Conservation (phyloP, 768 basidiomycete species). For the Chalciporus sphaerocephalus region DNA sequence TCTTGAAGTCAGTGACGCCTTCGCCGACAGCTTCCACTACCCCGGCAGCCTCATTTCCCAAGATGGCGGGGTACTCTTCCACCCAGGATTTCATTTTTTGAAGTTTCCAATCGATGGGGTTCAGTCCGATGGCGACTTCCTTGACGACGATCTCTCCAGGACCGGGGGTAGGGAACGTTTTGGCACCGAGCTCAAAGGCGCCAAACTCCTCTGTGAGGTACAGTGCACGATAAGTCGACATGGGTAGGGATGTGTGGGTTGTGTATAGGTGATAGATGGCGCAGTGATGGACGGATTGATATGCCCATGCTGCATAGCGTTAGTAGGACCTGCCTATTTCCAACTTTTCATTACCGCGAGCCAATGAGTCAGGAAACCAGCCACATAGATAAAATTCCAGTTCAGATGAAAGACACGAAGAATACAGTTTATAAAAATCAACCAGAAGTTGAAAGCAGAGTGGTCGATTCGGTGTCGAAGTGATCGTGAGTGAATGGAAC, state of each 20-base stretch:
- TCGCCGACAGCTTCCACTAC: slow-evolving; percentile 37
- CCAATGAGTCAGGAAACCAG: no score
- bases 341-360: no score
- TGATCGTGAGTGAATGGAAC: no score
- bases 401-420: no score
- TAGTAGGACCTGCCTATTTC: no score
- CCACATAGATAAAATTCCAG: no score
- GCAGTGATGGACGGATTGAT: background rate
- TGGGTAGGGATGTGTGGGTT: background rate
- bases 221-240: slow-evolving; percentile 16
- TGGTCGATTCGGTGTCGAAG: no score
- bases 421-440: no score
- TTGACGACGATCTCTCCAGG: slow-evolving; percentile 43
- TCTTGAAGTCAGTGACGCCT: slow-evolving; percentile 34
- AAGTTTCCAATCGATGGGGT: slow-evolving; percentile 41
- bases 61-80: slow-evolving; percentile 36
- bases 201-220: slow-evolving; percentile 19
- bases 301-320: no score
- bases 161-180: slow-evolving; percentile 34
- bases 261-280: background rate
- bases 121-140: slow-evolving; percentile 38
- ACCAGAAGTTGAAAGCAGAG: no score
- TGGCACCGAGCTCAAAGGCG: slow-evolving; percentile 11
- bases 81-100: no score
- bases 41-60: slow-evolving; percentile 40